A percentile compares a stretch with the other conserved stretches of the same genome.
Evolutionary conservation across 139 green algal species (phyloP).

Genomic region (Helicosporidium sp.): DNA sequence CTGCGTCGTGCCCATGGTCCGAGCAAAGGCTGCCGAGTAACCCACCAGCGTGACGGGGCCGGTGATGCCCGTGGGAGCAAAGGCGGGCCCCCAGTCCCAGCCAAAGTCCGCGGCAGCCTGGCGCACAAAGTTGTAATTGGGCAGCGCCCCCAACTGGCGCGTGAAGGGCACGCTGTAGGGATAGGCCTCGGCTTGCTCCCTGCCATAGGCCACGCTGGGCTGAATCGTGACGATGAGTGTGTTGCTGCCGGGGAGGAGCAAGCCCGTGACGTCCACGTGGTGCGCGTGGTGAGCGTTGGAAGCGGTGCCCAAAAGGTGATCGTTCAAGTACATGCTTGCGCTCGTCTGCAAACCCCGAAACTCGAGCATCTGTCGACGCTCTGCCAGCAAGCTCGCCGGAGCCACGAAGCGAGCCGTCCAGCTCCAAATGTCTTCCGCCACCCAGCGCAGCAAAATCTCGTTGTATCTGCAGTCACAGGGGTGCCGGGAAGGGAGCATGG

Average conservation of each 20-base stretch:
- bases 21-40: slow-evolving; percentile 2
- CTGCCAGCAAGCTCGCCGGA: slow-evolving; percentile 1
- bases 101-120: slow-evolving; percentile 55
- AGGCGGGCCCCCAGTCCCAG: slow-evolving; percentile 65
- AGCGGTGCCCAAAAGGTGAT: slow-evolving; percentile 1
- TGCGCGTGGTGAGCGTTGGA: slow-evolving; percentile 25
- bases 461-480: slow-evolving; percentile 23
- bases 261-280: not conserved
- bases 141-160: slow-evolving; percentile 6
- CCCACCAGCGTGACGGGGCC: slow-evolving; percentile 27
- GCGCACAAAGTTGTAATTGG: slow-evolving; percentile 49
- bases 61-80: slow-evolving; percentile 37
- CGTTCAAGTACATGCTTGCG: slow-evolving; percentile 30
- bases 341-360: slow-evolving; percentile 19
- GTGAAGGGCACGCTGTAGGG: slow-evolving; percentile 14
- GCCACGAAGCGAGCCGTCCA: slow-evolving; percentile 21
- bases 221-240: slow-evolving; percentile 5
- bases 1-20: no score
- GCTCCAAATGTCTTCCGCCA: slow-evolving; percentile 34
- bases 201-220: slow-evolving; percentile 4
- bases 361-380: no score
- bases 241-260: not conserved
- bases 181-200: not conserved
- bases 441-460: slow-evolving; percentile 31
- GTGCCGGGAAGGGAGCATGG: not conserved